phyloP scores from a whole-genome alignment of 1,284 basidiomycete species.

The Rhodotorula mucilaginosa region DNA sequence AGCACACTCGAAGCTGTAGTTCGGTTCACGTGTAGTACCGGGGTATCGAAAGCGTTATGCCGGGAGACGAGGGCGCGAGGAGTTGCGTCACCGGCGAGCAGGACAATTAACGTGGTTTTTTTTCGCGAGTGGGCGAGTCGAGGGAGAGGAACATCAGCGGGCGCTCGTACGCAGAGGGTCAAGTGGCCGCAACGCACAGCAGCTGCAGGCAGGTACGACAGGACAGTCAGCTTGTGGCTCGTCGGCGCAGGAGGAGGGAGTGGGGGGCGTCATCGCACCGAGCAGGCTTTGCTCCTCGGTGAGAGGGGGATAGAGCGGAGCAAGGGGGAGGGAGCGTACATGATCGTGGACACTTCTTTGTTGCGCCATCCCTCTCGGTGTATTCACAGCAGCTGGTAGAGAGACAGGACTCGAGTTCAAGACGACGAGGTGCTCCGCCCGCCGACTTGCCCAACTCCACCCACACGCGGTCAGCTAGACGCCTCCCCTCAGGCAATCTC shows the following conservation, averaged over 20 bases:
- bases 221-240: not conserved
- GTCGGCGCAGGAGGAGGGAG: no score
- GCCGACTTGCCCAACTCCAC: no score
- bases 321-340: not conserved
- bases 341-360: slow-evolving; percentile 12
- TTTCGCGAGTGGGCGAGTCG: no score
- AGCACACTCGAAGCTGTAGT: slow-evolving; percentile 8
- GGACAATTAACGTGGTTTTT: no score
- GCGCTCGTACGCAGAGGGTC: not conserved
- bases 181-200: no score
- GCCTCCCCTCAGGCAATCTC: no score
- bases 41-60: no score
- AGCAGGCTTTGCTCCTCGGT: not conserved
- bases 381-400: no score
- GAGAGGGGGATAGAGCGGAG: not conserved
- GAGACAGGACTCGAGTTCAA: no score
- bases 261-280: not conserved
- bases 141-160: not conserved
- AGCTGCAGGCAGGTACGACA: not conserved
- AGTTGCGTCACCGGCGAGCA: not conserved
- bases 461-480: no score
- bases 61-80: not conserved
- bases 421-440: no score
- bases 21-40: no score
- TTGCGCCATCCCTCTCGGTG: not conserved